phyloP scores from a whole-genome alignment of 306 rosid genomes.

The Echinosophora koreensis region DNA sequence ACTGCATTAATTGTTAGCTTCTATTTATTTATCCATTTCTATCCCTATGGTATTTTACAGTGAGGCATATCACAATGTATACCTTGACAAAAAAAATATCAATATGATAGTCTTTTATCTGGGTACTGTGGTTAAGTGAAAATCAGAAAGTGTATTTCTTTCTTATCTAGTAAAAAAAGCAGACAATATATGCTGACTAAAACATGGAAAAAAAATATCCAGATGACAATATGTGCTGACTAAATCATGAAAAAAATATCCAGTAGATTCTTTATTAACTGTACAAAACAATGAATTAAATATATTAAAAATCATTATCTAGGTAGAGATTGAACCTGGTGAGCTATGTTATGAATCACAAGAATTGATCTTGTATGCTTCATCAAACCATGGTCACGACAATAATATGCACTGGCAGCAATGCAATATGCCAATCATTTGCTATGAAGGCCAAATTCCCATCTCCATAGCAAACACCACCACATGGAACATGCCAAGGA shows the following conservation, averaged over 20 bases:
- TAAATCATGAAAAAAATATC: neutral
- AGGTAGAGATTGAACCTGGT: conserved; percentile 70
- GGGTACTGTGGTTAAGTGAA: neutral
- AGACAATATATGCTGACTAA: neutral
- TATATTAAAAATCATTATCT: neutral
- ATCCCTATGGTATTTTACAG: neutral
- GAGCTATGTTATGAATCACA: conserved; percentile 91
- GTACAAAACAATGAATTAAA: neutral
- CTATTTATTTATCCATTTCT: neutral
- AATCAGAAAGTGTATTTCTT: neutral
- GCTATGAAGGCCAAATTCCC: conserved; percentile 90
- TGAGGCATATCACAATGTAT: neutral
- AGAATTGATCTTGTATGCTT: conserved; percentile 73
- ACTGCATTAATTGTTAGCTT: neutral
- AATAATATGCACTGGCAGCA: conserved; percentile 85
- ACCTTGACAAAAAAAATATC: neutral
- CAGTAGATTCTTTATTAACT: conserved; percentile 27
- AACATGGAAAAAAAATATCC: neutral
- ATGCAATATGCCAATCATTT: conserved; percentile 92
- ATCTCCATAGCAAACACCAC: conserved; percentile 91
- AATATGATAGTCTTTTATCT: neutral
- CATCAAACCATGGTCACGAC: conserved; percentile 81
- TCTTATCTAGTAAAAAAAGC: neutral
- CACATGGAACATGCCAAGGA: conserved; percentile 92
- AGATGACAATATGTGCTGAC: neutral